Evolutionary conservation across 768 basidiomycete genomes (phyloP), one percentile per base, ranked within the genome.

Genomic region (Suillus americanus): DNA sequence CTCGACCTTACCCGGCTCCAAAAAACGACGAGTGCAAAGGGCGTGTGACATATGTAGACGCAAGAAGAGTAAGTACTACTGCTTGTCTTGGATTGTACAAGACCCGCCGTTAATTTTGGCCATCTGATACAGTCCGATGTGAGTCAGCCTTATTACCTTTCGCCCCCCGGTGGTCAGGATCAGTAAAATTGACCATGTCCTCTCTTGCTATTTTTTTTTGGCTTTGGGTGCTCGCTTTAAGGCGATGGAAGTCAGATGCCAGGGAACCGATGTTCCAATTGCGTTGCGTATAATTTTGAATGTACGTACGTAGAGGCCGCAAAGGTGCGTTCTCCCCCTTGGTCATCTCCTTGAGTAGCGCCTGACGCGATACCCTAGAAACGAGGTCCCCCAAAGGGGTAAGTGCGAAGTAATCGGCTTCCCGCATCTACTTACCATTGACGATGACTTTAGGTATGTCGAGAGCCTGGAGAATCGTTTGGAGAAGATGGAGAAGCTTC

Each of bases 41-140:
- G 92, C 92, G 8, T 95, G 93, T 72, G 92, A 94, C 71, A 83
- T 88, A 0, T 95, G 93, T 72, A 81, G 93, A 43, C 81, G 91
- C 64, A 94, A 94, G 82, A 95, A 95, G 79, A 88, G 91, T 89
- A 64, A 66, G 85, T 57, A 64, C n/a, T 20, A 14, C 61, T n/a
- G n/a, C n/a, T 56, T 48, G 25, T 28, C 50, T 30, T 25, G 48
- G 20, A 10, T 45, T n/a, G 16, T 28, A 41, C 68, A 67, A 13
- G 63, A 28, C 30, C 38, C 16, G 23, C 25, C 48, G 57, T 53
- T 54, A 28, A 66, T 67, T 63, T 60, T 65, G 51, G 38, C 65
- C 60, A 60, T 69, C 28, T 68, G 38, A 40, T 12, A 30, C 65
- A 89, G 89, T 91, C 74, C 82, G 89, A 76, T 91, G 89, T 88